phyloP scores from a whole-genome alignment of 2,329 filamentous ascomycete species.

The Aspergillus japonicus region DNA sequence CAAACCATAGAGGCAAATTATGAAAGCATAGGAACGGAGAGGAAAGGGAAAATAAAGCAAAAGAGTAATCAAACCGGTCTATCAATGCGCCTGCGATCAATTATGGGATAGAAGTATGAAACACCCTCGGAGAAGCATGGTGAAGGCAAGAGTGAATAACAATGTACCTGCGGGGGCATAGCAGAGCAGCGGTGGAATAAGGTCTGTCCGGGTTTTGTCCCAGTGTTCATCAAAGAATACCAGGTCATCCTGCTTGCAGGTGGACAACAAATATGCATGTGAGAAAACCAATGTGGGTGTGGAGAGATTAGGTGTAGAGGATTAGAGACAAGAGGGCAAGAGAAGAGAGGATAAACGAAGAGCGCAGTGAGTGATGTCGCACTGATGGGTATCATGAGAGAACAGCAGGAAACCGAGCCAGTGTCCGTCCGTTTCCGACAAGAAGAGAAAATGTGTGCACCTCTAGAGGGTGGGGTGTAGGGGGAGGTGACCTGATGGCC shows the following conservation, averaged over 20 bases:
- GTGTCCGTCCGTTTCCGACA: background rate
- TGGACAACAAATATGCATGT: no score
- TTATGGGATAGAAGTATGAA: no score
- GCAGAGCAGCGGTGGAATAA: background rate
- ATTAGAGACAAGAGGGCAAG: background rate
- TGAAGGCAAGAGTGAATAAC: no score
- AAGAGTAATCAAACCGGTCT: background rate
- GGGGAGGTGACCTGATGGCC: background rate
- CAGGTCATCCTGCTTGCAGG: no score
- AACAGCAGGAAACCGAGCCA: background rate
- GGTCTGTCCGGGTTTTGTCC: no score
- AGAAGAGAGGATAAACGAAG: background rate
- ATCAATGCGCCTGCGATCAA: no score
- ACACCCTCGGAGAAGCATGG: no score
- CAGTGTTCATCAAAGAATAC: no score
- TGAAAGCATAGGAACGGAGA: background rate
- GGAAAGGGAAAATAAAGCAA: background rate
- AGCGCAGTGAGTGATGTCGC: conserved; percentile 14
- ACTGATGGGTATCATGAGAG: conserved; percentile 32
- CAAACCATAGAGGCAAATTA: background rate
- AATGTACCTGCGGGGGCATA: background rate
- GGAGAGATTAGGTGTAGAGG: background rate
- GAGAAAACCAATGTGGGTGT: background rate
- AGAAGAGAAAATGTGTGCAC: background rate
- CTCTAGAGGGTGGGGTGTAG: background rate